Conservation (phyloP, 805 yeast genomes). For the Yarrowia porcina region DNA sequence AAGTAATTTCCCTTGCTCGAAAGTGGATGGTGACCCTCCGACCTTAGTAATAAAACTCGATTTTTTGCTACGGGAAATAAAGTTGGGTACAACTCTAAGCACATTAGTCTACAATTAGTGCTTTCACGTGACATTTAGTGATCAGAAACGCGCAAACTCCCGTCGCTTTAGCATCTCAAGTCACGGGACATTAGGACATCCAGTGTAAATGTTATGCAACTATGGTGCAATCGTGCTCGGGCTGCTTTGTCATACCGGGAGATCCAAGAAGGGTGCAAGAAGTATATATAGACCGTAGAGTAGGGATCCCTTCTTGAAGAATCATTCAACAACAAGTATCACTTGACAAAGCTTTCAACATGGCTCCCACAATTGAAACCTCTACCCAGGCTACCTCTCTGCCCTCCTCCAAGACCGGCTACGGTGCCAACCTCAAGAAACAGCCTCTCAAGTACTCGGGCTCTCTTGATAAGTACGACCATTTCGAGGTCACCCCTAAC, state of each 20-base stretch:
- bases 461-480: constrained; percentile 26
- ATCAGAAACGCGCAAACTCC: constrained; percentile 10
- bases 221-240: constrained; percentile 8
- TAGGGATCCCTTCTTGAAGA: background rate
- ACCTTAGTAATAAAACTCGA: constrained; percentile 1
- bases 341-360: constrained; percentile 21
- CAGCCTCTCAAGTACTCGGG: constrained; percentile 26
- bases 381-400: constrained; percentile 8
- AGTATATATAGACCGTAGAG: constrained; percentile 10
- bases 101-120: constrained; percentile 11
- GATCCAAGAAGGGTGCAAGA: background rate
- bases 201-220: constrained; percentile 13
- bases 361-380: constrained; percentile 25
- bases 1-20: background rate
- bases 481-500: constrained; percentile 26
- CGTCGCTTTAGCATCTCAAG: background rate
- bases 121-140: constrained; percentile 22
- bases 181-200: constrained; percentile 21
- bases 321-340: constrained; percentile 5
- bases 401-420: constrained; percentile 12
- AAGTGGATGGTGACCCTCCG: constrained; percentile 2
- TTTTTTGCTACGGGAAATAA: background rate
- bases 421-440: constrained; percentile 23
- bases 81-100: background rate
- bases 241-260: constrained; percentile 9